Evolutionary conservation across 1,284 basidiomycete genomes (phyloP), one percentile per base, ranked within the genome.

Genomic region (Cutaneotrichosporon sp.): DNA sequence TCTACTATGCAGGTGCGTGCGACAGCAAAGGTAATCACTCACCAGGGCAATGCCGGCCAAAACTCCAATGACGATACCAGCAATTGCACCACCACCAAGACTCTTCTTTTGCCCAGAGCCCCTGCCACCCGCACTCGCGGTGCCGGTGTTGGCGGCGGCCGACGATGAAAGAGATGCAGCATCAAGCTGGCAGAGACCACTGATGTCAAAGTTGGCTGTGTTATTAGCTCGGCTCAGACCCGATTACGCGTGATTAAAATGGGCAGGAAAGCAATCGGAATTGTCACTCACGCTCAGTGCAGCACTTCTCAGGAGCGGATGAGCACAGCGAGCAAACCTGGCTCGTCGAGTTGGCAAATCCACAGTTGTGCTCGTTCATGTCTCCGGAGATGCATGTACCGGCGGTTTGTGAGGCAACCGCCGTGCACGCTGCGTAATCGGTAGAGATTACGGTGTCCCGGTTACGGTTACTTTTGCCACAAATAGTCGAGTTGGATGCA

Each of bases 351-450:
- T 59, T 63, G 3, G 72, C 76, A 49, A 64, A 79, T 10, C 77
- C 77, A 55, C 77, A 79, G 64, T 75, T 76, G 19, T 61, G 64
- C 57, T 79, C 77, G 58, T 77, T 77, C 34, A 51, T 54, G 26
- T 50, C 48, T 9, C 77, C 77, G 7, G 52, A 27, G 20, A 77
- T 67, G 57, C 77, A 79, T 11, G 69, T 68, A 3, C 55, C 49
- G 26, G 65, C 59, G 49, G 75, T 64, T 51, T 72, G 70, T 7
- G 76, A 74, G 26, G 72, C 63, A 72, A 72, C 75, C 55, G 76
- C 64, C 25, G 72, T 74, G 60, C 76, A 76, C 44, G 66, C 64
- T 2, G 57, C 55, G 35, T 55, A 74, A 59, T 78, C 76, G 55
- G 73, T 70, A 34, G 59, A 57, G 16, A 78, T 62, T 6, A n/a